A percentile compares a stretch with the other conserved stretches of the same genome.
Evolutionary conservation across 139 green algal genomes (phyloP).

Genomic region (Ettlia oleoabundans): DNA sequence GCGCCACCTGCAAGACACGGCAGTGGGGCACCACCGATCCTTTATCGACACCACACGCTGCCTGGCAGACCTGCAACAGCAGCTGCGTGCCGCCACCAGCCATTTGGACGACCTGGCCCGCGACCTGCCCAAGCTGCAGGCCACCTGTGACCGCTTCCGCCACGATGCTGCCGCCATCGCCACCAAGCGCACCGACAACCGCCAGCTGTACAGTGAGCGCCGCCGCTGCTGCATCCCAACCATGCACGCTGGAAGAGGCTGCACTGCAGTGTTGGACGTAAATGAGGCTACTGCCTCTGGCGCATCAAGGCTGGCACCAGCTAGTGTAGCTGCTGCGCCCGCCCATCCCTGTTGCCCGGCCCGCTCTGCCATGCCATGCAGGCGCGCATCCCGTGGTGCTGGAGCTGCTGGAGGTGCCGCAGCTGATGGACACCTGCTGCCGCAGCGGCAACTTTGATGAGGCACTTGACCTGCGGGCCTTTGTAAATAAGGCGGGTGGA

Average conservation of each 20-base stretch:
- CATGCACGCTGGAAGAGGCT: neutral
- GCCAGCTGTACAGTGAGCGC: constrained; percentile 71
- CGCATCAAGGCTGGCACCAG: no score
- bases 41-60: constrained; percentile 72
- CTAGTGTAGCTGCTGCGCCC: no score
- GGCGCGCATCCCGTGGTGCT: constrained; percentile 77
- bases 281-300: no score
- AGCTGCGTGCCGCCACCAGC: constrained; percentile 34
- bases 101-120: constrained; percentile 47
- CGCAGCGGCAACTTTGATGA: constrained; percentile 96
- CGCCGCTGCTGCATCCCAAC: neutral
- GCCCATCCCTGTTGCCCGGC: no score
- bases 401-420: constrained; percentile 95
- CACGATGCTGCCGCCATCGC: constrained; percentile 52
- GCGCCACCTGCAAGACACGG: constrained; percentile 71
- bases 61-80: constrained; percentile 52
- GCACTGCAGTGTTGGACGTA: no score
- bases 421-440: constrained; percentile 97
- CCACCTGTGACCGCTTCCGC: constrained; percentile 67
- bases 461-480: constrained; percentile 90
- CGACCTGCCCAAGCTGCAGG: constrained; percentile 70
- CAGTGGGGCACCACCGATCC: constrained; percentile 68
- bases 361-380: no score
- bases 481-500: constrained; percentile 35
- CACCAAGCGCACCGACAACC: constrained; percentile 64